phyloP scores from a whole-genome alignment of 176 grass and related monocot species.

The Puya raimondii region DNA sequence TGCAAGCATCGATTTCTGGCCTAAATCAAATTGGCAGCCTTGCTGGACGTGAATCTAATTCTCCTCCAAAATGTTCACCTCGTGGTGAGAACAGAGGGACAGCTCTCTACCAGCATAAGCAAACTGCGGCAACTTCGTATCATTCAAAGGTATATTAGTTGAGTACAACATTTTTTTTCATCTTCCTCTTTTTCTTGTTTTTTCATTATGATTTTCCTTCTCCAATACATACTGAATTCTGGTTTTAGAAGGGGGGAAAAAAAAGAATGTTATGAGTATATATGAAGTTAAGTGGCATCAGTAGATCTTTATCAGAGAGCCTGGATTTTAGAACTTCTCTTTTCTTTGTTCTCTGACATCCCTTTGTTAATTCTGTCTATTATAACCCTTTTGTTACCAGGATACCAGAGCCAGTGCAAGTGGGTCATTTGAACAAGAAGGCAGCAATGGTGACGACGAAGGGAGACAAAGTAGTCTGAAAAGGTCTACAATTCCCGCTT shows the following conservation, averaged over 20 bases:
- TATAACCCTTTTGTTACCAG: slow-evolving; percentile 32
- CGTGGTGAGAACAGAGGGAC: slow-evolving; percentile 45
- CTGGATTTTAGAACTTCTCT: neutral
- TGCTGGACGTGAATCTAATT: slow-evolving; percentile 28
- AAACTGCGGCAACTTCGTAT: slow-evolving; percentile 36
- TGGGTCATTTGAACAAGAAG: slow-evolving; percentile 77
- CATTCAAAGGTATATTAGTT: slow-evolving; percentile 50
- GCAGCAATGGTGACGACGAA: slow-evolving; percentile 78
- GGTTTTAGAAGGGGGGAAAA: neutral
- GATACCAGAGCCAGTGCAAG: slow-evolving; percentile 74
- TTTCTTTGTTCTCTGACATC: neutral
- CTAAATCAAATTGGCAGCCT: neutral
- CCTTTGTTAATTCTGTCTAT: neutral
- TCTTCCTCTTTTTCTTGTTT: slow-evolving; percentile 1
- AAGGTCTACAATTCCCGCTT: slow-evolving; percentile 22
- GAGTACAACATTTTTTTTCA: slow-evolving; percentile 1
- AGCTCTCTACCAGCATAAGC: slow-evolving; percentile 38
- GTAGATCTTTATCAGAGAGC: neutral
- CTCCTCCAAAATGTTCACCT: slow-evolving; percentile 43
- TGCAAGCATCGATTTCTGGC: neutral
- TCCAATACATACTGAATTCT: neutral
- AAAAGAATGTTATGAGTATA: too few species aligned
- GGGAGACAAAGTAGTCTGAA: slow-evolving; percentile 57
- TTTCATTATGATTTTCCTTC: neutral
- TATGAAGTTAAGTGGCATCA: too few species aligned